Conservation (phyloP, 768 basidiomycete species). For the Leccinum barrowsii region DNA sequence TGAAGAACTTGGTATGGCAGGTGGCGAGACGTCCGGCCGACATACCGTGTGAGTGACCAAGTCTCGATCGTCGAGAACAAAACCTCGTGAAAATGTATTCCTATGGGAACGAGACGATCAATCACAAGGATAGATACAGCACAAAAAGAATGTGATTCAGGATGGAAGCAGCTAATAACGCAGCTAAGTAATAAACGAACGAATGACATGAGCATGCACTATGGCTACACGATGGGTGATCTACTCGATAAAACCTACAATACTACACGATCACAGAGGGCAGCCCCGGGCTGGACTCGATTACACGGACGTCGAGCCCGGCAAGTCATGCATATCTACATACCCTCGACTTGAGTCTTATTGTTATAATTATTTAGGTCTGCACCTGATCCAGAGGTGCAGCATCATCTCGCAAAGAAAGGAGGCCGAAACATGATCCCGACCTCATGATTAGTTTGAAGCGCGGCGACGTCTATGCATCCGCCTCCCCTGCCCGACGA, state of each 20-base stretch:
- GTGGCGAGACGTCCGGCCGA: background rate
- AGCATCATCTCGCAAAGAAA: background rate
- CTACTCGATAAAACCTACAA: background rate
- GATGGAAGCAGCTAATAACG: background rate
- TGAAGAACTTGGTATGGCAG: background rate
- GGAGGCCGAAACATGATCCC: no score
- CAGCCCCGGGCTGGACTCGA: slow-evolving; percentile 7
- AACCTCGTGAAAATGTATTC: background rate
- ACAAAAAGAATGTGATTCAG: slow-evolving; percentile 6
- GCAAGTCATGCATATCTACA: background rate
- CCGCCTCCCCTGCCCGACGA: slow-evolving; percentile 3
- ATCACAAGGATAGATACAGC: background rate
- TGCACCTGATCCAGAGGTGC: slow-evolving; percentile 9
- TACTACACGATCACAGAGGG: background rate
- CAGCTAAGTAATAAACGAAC: background rate
- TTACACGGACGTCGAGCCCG: slow-evolving; percentile 5
- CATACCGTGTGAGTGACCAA: background rate
- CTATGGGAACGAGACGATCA: background rate
- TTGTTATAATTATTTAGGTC: background rate
- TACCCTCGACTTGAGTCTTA: background rate
- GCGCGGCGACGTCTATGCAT: slow-evolving; percentile 17
- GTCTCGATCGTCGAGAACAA: background rate
- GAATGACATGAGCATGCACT: background rate
- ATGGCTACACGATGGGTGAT: slow-evolving; percentile 8
- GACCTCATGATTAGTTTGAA: slow-evolving; percentile 6